These are phyloP conservation scores for Xylaria sp. DNA, from an alignment of 2,329 filamentous ascomycete genomes.

Conservation along the genomic window DNA sequence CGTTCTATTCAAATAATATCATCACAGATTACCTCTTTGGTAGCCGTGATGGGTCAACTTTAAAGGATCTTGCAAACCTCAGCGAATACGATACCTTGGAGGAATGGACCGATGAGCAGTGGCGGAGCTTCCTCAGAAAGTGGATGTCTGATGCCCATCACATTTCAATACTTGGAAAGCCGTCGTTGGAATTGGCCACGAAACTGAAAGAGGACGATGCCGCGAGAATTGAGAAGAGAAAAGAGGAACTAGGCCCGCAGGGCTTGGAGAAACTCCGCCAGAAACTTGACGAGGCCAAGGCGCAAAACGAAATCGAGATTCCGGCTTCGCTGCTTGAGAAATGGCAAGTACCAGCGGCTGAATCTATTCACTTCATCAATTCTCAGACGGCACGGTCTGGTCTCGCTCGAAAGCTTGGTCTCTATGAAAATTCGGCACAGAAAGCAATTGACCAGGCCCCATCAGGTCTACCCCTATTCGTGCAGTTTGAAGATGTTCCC, in stretches of 20 bases:
- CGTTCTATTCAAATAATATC: constrained; percentile 81
- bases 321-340: constrained; percentile 78
- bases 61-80: constrained; percentile 61
- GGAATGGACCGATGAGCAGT: constrained; percentile 80
- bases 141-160: constrained; percentile 87
- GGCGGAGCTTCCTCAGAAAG: constrained; percentile 78
- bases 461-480: constrained; percentile 71
- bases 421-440: constrained; percentile 71
- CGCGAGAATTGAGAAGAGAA: constrained; percentile 75
- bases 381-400: constrained; percentile 84
- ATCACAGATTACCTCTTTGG: constrained; percentile 94
- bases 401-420: constrained; percentile 71
- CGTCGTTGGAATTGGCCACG: constrained; percentile 76
- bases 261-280: constrained; percentile 76
- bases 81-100: constrained; percentile 70
- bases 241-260: constrained; percentile 76
- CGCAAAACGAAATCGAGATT: constrained; percentile 85
- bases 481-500: constrained; percentile 95
- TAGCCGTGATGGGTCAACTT: constrained; percentile 76
- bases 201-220: constrained; percentile 83
- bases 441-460: constrained; percentile 72
- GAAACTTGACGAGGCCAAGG: constrained; percentile 80
- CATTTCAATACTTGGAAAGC: constrained; percentile 84
- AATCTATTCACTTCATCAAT: constrained; percentile 93
- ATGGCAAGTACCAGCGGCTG: constrained; percentile 81